Evolutionary conservation across 257 asterid species (phyloP).

Genomic region (Orobanche coerulescens): DNA sequence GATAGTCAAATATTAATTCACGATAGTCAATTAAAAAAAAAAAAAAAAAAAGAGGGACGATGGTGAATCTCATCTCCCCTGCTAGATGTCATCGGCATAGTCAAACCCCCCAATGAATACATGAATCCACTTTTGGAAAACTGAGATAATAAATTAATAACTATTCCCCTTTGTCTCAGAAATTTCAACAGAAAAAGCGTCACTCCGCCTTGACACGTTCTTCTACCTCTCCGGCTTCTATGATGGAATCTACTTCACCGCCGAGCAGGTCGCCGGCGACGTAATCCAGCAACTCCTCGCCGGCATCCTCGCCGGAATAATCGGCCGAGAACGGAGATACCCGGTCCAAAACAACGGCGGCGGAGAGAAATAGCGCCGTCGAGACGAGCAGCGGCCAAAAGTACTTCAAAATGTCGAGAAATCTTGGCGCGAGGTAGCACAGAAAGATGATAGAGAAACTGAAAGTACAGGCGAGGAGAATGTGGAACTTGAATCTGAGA

Average conservation of each 20-base stretch:
- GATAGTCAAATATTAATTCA: too few species aligned
- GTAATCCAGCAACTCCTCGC: constrained; percentile 43
- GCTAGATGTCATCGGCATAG: too few species aligned
- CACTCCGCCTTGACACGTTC: constrained; percentile 3
- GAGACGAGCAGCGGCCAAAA: constrained; percentile 58
- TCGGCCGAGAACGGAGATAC: constrained; percentile 33
- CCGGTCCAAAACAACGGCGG: constrained; percentile 37
- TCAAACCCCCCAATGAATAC: too few species aligned
- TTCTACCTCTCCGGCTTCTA: not conserved
- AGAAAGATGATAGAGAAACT: constrained; percentile 9
- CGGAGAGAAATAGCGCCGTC: constrained; percentile 45
- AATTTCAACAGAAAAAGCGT: constrained; percentile 8
- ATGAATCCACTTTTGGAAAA: too few species aligned
- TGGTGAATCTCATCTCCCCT: too few species aligned
- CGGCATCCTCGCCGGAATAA: constrained; percentile 27
- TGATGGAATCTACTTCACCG: constrained; percentile 16
- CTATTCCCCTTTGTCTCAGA: too few species aligned
- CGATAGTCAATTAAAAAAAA: too few species aligned
- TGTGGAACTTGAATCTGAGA: constrained; percentile 38
- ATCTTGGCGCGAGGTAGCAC: constrained; percentile 38
- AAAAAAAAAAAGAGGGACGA: too few species aligned
- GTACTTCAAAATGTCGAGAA: constrained; percentile 37
- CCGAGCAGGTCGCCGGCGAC: constrained; percentile 35
- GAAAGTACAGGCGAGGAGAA: constrained; percentile 20
- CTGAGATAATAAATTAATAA: too few species aligned